Conservation (phyloP, 495 filamentous ascomycete species). For the Podospora appendiculata region DNA sequence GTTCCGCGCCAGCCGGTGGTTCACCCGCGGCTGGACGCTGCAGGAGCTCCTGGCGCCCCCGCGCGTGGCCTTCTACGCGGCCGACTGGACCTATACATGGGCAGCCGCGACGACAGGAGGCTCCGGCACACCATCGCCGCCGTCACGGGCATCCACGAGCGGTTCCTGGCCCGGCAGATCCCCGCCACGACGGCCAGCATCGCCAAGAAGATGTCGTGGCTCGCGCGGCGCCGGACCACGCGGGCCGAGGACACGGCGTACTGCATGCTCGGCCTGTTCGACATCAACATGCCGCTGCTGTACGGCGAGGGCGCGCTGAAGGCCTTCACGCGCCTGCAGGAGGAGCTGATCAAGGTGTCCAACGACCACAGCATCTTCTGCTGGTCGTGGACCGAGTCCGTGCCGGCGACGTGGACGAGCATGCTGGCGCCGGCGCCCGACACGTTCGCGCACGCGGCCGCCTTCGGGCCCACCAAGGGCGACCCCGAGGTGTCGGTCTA, state of each 20-base stretch:
- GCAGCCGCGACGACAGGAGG: not conserved
- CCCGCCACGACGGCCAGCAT: not conserved
- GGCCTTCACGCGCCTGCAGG: conserved; percentile 9
- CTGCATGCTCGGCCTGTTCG: conserved; percentile 10
- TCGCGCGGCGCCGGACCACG: not conserved
- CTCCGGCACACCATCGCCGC: no score
- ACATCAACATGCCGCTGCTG: conserved; percentile 10
- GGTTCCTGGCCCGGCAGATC: not conserved
- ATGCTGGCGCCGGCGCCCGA: no score
- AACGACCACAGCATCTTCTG: not conserved
- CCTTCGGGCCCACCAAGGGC: no score
- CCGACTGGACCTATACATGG: conserved; percentile 11
- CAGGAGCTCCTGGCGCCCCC: conserved; percentile 31
- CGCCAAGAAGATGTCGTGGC: conserved; percentile 7
- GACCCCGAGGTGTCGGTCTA: no score
- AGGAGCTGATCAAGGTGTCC: conserved; percentile 7
- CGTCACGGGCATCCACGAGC: no score
- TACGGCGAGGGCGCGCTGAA: conserved; percentile 8
- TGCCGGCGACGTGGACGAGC: no score
- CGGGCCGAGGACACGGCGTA: conserved; percentile 10
- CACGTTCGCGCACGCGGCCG: no score
- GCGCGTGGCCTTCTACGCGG: conserved; percentile 21
- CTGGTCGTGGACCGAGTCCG: no score
- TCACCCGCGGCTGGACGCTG: conserved; percentile 30
- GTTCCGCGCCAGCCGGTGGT: conserved; percentile 23